Evolutionary conservation across 768 basidiomycete genomes (phyloP).

Genomic region (Trametes punicea): DNA sequence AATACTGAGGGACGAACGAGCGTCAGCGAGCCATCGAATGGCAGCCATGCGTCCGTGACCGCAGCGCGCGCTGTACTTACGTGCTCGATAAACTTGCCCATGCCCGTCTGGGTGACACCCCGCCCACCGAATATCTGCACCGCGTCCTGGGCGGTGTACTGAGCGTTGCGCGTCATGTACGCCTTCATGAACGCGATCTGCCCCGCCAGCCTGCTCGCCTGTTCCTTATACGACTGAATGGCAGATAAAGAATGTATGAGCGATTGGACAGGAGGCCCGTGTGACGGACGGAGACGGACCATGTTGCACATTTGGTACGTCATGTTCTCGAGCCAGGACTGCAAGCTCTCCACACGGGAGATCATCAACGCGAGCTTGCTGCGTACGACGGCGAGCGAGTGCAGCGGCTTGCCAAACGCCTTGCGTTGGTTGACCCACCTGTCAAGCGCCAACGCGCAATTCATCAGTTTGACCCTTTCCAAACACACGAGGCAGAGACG

Average conservation of each 20-base stretch:
- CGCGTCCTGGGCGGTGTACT: slow-evolving; percentile 77
- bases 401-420: slow-evolving; percentile 88
- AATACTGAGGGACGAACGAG: slow-evolving; percentile 41
- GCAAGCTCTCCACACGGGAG: slow-evolving; percentile 72
- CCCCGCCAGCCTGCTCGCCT: slow-evolving; percentile 70
- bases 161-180: slow-evolving; percentile 69
- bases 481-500: background rate
- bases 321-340: slow-evolving; percentile 81
- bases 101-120: slow-evolving; percentile 81
- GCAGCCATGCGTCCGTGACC: background rate
- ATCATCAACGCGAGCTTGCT: slow-evolving; percentile 89
- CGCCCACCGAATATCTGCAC: slow-evolving; percentile 86
- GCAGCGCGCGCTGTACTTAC: slow-evolving; percentile 33
- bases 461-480: background rate
- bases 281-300: slow-evolving; percentile 34
- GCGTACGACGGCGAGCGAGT: slow-evolving; percentile 84
- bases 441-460: background rate
- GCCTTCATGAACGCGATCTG: slow-evolving; percentile 82
- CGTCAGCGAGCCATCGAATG: background rate
- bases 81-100: slow-evolving; percentile 77
- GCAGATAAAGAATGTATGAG: slow-evolving; percentile 19
- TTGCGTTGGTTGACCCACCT: slow-evolving; percentile 86
- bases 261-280: background rate
- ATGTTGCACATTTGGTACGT: slow-evolving; percentile 89
- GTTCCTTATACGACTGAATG: slow-evolving; percentile 62